These are phyloP conservation scores for Fulvia fulva DNA, from an alignment of 2,329 filamentous ascomycete genomes.

Conservation along the genomic window DNA sequence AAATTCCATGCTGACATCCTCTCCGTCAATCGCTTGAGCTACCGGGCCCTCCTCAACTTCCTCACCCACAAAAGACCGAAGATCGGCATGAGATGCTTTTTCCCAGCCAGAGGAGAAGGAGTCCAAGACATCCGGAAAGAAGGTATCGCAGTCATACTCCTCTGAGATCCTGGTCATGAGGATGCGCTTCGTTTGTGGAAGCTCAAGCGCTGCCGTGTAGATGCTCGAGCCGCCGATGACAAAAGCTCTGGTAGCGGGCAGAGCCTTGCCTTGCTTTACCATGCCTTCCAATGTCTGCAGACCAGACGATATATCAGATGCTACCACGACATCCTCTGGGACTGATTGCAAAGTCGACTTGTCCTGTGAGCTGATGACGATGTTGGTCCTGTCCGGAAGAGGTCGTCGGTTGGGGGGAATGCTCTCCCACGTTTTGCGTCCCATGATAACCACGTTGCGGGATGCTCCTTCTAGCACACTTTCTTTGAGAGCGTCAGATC, in stretches of 20 bases:
- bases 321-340: slow-evolving; percentile 52
- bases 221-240: slow-evolving; percentile 89
- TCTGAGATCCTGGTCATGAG: slow-evolving; percentile 65
- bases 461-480: slow-evolving; percentile 18
- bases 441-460: slow-evolving; percentile 79
- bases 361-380: slow-evolving; percentile 64
- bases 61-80: slow-evolving; percentile 65
- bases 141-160: slow-evolving; percentile 73
- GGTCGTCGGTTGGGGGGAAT: slow-evolving; percentile 78
- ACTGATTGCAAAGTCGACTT: slow-evolving; percentile 21
- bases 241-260: slow-evolving; percentile 60
- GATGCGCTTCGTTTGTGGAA: slow-evolving; percentile 57
- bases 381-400: slow-evolving; percentile 73
- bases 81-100: slow-evolving; percentile 47
- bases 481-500: slow-evolving; percentile 23
- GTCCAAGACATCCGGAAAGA: slow-evolving; percentile 61
- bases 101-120: slow-evolving; percentile 49
- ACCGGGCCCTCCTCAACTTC: slow-evolving; percentile 53
- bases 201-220: slow-evolving; percentile 66
- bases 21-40: slow-evolving; percentile 54
- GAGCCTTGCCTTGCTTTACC: slow-evolving; percentile 20
- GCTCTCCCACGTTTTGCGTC: slow-evolving; percentile 92
- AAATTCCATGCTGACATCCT: slow-evolving; percentile 29
- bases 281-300: slow-evolving; percentile 32
- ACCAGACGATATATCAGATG: slow-evolving; percentile 33